Conservation (phyloP, 2,329 filamentous ascomycete species). For the Aspergillus pseudonomiae region DNA sequence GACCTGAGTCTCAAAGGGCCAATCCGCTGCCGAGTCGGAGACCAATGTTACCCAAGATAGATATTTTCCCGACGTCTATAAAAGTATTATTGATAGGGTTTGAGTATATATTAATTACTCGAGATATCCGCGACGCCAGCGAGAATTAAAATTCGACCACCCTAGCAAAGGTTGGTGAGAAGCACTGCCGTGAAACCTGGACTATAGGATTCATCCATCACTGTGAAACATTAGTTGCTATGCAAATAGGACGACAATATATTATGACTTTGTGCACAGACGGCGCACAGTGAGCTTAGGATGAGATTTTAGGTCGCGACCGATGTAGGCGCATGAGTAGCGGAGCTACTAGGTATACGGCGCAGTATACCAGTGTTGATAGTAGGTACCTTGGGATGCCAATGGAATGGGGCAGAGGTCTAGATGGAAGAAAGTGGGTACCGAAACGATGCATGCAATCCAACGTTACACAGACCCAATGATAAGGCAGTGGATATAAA, state of each 20-base stretch:
- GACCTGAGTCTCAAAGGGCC: not conserved
- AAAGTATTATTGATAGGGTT: not conserved
- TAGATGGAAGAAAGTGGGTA: not conserved
- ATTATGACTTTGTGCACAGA: not conserved
- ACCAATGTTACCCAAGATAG: not conserved
- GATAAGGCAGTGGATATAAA: not conserved
- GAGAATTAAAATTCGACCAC: slow-evolving; percentile 8
- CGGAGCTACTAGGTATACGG: not conserved
- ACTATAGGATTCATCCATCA: not conserved
- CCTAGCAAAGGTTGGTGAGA: not conserved
- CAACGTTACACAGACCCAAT: slow-evolving; percentile 7
- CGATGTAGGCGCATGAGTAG: slow-evolving; percentile 1
- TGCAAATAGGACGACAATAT: not conserved
- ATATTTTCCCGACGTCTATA: not conserved
- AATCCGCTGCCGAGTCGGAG: not conserved
- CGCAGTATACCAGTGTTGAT: not conserved
- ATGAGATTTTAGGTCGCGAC: slow-evolving; percentile 4
- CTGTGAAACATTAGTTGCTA: not conserved
- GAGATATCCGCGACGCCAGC: slow-evolving; percentile 1
- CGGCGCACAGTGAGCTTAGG: not conserved
- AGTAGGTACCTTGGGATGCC: not conserved
- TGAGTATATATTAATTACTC: not conserved
- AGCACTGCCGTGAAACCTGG: not conserved
- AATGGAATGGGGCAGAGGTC: not conserved
- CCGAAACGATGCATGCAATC: not conserved